Conservation (phyloP, 805 yeast species). For the Myxozyma nipponensis region DNA sequence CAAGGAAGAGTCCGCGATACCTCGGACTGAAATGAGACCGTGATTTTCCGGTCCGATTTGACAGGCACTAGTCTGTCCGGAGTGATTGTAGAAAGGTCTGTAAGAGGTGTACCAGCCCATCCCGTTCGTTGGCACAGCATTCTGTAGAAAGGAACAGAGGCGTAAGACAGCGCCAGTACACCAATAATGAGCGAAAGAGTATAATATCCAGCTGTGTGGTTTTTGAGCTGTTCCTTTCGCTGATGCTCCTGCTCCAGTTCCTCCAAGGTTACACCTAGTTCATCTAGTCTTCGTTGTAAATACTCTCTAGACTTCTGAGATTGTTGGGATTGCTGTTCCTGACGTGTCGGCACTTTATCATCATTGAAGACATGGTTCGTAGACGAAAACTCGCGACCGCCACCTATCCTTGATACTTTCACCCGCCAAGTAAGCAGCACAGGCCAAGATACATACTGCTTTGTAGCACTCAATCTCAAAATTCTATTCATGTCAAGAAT, state of each 20-base stretch:
- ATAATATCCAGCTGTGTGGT: conserved; percentile 60
- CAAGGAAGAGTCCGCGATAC: conserved; percentile 89
- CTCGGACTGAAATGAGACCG: conserved; percentile 86
- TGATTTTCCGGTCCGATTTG: conserved; percentile 73
- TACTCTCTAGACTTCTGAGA: neutral
- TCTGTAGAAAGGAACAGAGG: conserved; percentile 89
- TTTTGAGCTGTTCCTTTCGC: conserved; percentile 37
- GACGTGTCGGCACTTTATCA: too few species aligned
- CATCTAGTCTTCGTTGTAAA: conserved; percentile 4
- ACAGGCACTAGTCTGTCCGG: conserved; percentile 86
- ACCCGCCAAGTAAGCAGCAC: too few species aligned
- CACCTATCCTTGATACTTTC: too few species aligned
- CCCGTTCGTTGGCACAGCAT: conserved; percentile 93
- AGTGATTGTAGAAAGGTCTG: conserved; percentile 75
- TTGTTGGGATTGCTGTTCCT: too few species aligned
- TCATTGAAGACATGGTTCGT: too few species aligned
- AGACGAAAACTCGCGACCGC: too few species aligned
- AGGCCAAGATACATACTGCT: too few species aligned
- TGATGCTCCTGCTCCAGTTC: conserved; percentile 19
- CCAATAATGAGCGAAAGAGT: conserved; percentile 63
- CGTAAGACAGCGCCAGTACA: conserved; percentile 75
- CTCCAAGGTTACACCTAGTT: conserved; percentile 17
- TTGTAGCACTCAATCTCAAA: too few species aligned
- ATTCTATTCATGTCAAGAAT: too few species aligned
- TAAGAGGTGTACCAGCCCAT: conserved; percentile 92